A percentile compares a stretch with the other conserved stretches of the same genome.
These are phyloP conservation scores for Ceratopteris richardii DNA, from an alignment of 75 land plant genomes.

Conservation along the genomic window DNA sequence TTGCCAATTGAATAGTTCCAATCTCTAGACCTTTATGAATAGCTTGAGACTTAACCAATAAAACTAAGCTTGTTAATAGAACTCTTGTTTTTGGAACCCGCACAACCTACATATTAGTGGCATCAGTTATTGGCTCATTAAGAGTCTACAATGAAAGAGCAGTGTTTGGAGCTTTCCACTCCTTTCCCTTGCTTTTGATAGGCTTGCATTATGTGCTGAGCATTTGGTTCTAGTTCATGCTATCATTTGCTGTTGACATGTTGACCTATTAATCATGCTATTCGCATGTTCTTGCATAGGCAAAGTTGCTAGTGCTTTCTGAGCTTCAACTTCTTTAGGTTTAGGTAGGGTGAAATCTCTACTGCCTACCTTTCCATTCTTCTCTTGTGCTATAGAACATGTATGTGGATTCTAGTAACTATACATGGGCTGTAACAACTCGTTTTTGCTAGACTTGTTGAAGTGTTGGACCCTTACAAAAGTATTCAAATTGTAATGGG, in stretches of 20 bases:
- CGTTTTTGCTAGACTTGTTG: not conserved
- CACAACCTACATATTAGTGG: no score
- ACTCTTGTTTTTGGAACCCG: not conserved
- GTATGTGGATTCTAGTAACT: not conserved
- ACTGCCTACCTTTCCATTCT: conserved; percentile 2
- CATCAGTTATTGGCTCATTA: not conserved
- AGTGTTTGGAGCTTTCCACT: not conserved
- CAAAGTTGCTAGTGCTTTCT: not conserved
- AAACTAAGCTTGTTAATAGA: not conserved
- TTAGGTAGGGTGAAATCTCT: conserved; percentile 4
- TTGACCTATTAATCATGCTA: not conserved
- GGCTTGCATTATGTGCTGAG: not conserved
- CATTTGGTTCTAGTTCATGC: not conserved
- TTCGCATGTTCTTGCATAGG: not conserved
- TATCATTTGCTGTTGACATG: not conserved
- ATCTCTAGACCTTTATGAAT: no score
- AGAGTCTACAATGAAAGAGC: not conserved
- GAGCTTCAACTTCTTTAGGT: not conserved
- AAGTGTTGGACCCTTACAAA: not conserved
- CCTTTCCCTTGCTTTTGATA: not conserved
- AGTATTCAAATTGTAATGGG: not conserved
- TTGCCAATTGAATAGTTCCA: no score
- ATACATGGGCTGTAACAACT: not conserved
- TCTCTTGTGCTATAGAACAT: not conserved
- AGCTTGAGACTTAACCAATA: not conserved